Conservation (phyloP, 163 green algal genomes). For the Trebouxia gelatinosa region DNA sequence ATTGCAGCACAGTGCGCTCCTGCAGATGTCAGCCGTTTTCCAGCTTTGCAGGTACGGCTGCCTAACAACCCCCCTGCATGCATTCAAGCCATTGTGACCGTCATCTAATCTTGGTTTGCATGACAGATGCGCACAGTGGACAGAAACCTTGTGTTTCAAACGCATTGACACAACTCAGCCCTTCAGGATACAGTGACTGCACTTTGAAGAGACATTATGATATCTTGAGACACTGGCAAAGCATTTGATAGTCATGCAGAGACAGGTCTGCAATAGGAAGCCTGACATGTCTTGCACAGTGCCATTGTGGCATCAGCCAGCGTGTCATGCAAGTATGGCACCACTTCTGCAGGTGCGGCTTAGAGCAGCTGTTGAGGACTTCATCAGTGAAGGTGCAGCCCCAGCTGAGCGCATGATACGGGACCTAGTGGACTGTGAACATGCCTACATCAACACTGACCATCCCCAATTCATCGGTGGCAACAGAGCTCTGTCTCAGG, state of each 20-base stretch:
- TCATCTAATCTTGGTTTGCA: no score
- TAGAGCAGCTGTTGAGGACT: conserved; percentile 61
- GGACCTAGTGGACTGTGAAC: conserved; percentile 89
- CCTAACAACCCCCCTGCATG: no score
- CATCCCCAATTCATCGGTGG: conserved; percentile 94
- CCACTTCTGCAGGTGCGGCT: conserved; percentile 40
- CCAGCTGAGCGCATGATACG: conserved; percentile 93
- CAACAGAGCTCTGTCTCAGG: conserved; percentile 49
- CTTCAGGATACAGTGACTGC: no score
- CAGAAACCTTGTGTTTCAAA: no score
- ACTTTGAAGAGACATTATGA: no score
- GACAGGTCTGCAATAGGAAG: not conserved
- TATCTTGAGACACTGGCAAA: not conserved
- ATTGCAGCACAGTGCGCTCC: conserved; percentile 76
- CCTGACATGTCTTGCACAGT: not conserved
- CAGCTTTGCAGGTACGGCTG: conserved; percentile 46
- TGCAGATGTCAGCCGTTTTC: conserved; percentile 68
- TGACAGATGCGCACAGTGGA: no score
- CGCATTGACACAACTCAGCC: no score
- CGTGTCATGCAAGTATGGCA: not conserved
- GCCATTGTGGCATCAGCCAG: not conserved
- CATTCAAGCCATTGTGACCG: no score
- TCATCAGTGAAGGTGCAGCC: conserved; percentile 62
- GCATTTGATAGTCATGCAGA: not conserved
- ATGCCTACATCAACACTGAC: conserved; percentile 97